Percentiles rank a stretch among this genome's conserved stretches.
Conservation (phyloP, 2,329 filamentous ascomycete species). For the Colletotrichum lupini region DNA sequence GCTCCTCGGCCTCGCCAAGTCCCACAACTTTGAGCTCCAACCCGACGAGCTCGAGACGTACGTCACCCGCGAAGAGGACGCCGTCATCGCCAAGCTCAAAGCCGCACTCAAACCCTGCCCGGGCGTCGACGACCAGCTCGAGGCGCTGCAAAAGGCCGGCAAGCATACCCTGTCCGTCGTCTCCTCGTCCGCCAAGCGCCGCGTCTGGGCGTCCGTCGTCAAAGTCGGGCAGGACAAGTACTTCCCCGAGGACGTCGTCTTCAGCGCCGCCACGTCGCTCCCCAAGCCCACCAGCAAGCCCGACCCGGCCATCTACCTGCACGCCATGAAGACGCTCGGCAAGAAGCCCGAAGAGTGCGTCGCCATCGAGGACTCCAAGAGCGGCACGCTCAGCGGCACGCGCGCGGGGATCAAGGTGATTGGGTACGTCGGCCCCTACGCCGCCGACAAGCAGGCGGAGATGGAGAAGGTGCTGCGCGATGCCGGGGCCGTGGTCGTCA, state of each 20-base stretch:
- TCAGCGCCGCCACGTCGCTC: constrained; percentile 84
- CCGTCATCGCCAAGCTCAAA: constrained; percentile 84
- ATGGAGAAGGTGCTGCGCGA: constrained; percentile 72
- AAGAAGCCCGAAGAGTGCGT: constrained; percentile 78
- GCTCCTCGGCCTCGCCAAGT: constrained; percentile 80
- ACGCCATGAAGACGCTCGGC: constrained; percentile 79
- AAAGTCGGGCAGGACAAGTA: constrained; percentile 84
- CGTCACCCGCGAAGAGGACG: constrained; percentile 82
- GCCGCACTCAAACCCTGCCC: constrained; percentile 74
- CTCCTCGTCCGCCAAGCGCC: constrained; percentile 80
- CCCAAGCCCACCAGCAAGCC: constrained; percentile 88
- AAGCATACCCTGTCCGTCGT: constrained; percentile 84
- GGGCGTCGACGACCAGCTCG: constrained; percentile 75
- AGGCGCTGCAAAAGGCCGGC: constrained; percentile 67
- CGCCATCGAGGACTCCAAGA: constrained; percentile 90
- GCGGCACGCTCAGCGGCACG: constrained; percentile 78
- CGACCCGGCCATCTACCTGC: constrained; percentile 87
- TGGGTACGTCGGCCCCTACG: constrained; percentile 87
- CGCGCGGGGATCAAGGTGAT: constrained; percentile 84
- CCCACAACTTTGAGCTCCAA: constrained; percentile 78
- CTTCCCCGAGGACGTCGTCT: constrained; percentile 81
- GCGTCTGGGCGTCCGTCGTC: constrained; percentile 81
- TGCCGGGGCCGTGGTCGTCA: constrained; percentile 72
- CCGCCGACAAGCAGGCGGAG: constrained; percentile 67
- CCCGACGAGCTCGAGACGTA: constrained; percentile 78